A percentile compares a stretch with the other conserved stretches of the same genome.
phyloP scores from a whole-genome alignment of 129 eudicot genomes.

The Centrapalus pauciflorus region DNA sequence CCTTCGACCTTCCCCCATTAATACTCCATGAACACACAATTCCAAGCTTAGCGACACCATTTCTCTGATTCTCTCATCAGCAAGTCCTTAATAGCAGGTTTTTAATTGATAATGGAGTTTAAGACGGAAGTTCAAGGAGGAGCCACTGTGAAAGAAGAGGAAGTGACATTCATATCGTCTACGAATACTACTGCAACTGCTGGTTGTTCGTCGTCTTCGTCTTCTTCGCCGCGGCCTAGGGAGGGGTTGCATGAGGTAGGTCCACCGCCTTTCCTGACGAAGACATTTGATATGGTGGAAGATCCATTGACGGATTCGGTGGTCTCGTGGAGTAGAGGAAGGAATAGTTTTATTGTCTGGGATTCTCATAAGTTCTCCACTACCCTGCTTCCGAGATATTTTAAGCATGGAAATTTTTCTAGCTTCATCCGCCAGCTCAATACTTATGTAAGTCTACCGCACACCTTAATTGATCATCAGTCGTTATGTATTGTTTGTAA shows the following conservation, averaged over 20 bases:
- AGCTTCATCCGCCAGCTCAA: conserved; percentile 94
- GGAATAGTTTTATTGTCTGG: conserved; percentile 89
- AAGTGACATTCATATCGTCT: conserved; percentile 23
- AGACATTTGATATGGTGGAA: conserved; percentile 85
- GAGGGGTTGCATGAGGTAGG: conserved; percentile 77
- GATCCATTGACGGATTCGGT: conserved; percentile 75
- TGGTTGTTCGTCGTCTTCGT: conserved; percentile 38
- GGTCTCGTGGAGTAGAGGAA: conserved; percentile 73
- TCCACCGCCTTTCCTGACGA: conserved; percentile 86
- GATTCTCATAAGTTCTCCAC: conserved; percentile 67
- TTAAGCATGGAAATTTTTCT: conserved; percentile 86
- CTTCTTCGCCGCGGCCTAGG: conserved; percentile 52
- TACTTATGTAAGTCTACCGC: conserved; percentile 68
- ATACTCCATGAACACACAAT: neutral
- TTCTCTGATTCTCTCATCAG: neutral
- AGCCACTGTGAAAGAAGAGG: conserved; percentile 42
- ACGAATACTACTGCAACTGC: conserved; percentile 10
- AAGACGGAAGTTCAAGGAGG: neutral
- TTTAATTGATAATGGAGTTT: conserved; percentile 10
- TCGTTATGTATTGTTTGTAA: neutral
- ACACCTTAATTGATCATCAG: neutral
- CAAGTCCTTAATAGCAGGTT: neutral
- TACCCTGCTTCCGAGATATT: conserved; percentile 61
- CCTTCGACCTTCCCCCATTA: neutral
- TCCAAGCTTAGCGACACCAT: neutral